Evolutionary conservation across 1,139 yeast species (phyloP).

Genomic region (Suhomyces terraborum): DNA sequence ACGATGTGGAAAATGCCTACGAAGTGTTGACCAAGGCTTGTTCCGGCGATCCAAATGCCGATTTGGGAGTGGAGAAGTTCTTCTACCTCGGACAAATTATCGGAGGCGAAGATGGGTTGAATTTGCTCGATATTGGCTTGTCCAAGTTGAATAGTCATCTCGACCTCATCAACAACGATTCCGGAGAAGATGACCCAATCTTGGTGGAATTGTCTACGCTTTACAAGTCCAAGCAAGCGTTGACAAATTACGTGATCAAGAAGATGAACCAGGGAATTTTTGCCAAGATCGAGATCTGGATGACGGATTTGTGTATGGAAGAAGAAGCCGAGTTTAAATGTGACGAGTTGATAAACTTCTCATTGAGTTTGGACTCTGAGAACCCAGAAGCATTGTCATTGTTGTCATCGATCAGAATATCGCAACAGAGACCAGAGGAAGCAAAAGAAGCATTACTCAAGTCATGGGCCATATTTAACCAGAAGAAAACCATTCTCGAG

Average conservation of each 20-base stretch:
- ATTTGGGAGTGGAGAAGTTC: slow-evolving; percentile 73
- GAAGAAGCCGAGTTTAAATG: slow-evolving; percentile 83
- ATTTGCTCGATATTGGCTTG: slow-evolving; percentile 66
- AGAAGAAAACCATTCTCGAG: slow-evolving; percentile 53
- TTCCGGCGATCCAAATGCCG: slow-evolving; percentile 67
- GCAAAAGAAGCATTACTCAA: slow-evolving; percentile 69
- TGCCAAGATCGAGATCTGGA: slow-evolving; percentile 93
- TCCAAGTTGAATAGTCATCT: slow-evolving; percentile 49
- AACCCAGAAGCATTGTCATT: slow-evolving; percentile 83
- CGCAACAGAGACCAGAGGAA: slow-evolving; percentile 76
- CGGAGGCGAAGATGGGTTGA: slow-evolving; percentile 79
- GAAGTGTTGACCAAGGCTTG: slow-evolving; percentile 64
- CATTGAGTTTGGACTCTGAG: slow-evolving; percentile 58
- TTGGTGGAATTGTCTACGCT: slow-evolving; percentile 28
- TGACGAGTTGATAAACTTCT: slow-evolving; percentile 66
- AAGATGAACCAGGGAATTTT: slow-evolving; percentile 75
- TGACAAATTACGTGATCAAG: slow-evolving; percentile 44
- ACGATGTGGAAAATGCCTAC: slow-evolving; percentile 78
- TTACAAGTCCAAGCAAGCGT: slow-evolving; percentile 30
- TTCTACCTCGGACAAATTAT: slow-evolving; percentile 87
- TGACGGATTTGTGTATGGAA: slow-evolving; percentile 98
- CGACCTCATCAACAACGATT: slow-evolving; percentile 27
- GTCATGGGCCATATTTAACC: slow-evolving; percentile 71
- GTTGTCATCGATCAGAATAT: slow-evolving; percentile 84
- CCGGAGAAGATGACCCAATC: slow-evolving; percentile 28